Evolutionary conservation across 2,329 filamentous ascomycete genomes (phyloP).

Genomic region (Microdochium trichocladiopsis): DNA sequence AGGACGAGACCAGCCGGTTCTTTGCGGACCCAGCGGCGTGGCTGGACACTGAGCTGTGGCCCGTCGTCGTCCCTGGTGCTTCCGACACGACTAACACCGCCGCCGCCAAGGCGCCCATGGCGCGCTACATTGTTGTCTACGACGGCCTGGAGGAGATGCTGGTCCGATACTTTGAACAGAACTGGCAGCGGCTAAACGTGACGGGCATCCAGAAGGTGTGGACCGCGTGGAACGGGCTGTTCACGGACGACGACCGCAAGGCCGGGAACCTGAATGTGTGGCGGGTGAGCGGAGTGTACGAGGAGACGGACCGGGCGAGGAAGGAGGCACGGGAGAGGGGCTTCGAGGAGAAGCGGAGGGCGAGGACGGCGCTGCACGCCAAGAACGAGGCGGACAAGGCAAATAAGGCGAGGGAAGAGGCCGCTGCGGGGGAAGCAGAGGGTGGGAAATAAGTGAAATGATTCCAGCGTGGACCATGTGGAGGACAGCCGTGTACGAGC

Average conservation of each 20-base stretch:
- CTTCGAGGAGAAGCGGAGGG: neutral
- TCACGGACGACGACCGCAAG: conserved; percentile 54
- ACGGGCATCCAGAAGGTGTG: conserved; percentile 41
- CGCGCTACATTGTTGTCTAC: conserved; percentile 55
- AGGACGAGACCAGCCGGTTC: conserved; percentile 88
- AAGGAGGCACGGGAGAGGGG: neutral
- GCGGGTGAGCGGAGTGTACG: conserved; percentile 17
- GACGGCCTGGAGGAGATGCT: conserved; percentile 47
- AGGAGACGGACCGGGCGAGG: neutral
- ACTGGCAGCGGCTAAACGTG: conserved; percentile 30
- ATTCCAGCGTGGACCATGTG: too few relatives aligned
- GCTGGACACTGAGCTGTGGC: conserved; percentile 46
- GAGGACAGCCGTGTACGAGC: too few relatives aligned
- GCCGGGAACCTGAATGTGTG: conserved; percentile 52
- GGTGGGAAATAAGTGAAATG: too few relatives aligned
- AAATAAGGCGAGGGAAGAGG: neutral
- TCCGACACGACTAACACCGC: neutral
- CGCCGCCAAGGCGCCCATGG: conserved; percentile 18
- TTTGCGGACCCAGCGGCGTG: conserved; percentile 61
- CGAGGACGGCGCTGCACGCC: neutral
- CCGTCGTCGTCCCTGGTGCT: conserved; percentile 12
- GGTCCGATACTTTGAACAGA: conserved; percentile 32
- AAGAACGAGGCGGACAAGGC: neutral
- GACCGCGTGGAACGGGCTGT: conserved; percentile 53
- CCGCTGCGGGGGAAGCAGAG: neutral